phyloP scores from a whole-genome alignment of 805 yeast genomes.

The Candida insectorum region DNA sequence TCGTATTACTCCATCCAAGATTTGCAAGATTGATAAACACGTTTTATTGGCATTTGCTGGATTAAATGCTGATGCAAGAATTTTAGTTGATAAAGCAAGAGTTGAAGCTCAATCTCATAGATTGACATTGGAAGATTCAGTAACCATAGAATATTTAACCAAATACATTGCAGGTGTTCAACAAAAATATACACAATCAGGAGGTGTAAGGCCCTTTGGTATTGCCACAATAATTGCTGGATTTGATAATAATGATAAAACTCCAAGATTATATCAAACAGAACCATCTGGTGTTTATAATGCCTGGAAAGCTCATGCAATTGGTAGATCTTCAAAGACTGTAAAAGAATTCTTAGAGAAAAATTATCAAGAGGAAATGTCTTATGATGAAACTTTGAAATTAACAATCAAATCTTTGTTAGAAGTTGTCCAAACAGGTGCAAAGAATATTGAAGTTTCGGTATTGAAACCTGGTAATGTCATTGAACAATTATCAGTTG shows the following conservation, averaged over 20 bases:
- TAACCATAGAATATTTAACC: conserved; percentile 85
- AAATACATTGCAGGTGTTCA: conserved; percentile 97
- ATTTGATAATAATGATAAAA: conserved; percentile 79
- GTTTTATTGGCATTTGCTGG: conserved; percentile 95
- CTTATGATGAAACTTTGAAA: conserved; percentile 68
- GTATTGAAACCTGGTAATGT: conserved; percentile 70
- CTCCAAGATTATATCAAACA: conserved; percentile 85
- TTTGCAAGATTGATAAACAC: conserved; percentile 87
- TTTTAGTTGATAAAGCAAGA: conserved; percentile 90
- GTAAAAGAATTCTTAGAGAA: conserved; percentile 94
- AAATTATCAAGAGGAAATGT: conserved; percentile 63
- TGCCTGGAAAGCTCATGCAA: conserved; percentile 97
- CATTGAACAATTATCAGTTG: conserved; percentile 59
- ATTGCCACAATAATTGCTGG: conserved; percentile 94
- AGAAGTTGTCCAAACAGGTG: conserved; percentile 98
- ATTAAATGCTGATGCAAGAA: conserved; percentile 95
- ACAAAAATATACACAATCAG: conserved; percentile 94
- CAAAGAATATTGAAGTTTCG: conserved; percentile 91
- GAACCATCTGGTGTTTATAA: conserved; percentile 97
- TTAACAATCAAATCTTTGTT: conserved; percentile 82
- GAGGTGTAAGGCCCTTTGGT: conserved; percentile 98
- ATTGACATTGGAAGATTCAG: conserved; percentile 92
- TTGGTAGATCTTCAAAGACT: conserved; percentile 92
- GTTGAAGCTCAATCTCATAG: conserved; percentile 95
- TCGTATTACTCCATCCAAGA: conserved; percentile 91